Evolutionary conservation across 2,329 filamentous ascomycete genomes (phyloP).

Genomic region (Xylaria sp.): DNA sequence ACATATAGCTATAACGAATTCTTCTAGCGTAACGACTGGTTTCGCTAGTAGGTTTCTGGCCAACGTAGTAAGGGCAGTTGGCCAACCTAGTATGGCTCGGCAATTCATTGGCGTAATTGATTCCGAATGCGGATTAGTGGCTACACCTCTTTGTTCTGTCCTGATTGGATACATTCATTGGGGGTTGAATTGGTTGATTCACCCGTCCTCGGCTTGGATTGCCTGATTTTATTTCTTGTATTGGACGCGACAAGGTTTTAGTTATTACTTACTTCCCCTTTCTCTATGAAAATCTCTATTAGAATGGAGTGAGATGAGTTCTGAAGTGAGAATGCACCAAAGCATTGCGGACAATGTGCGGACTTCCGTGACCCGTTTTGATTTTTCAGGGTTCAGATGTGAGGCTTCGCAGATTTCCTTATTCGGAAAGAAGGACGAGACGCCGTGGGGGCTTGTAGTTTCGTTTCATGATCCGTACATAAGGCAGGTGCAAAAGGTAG

Average conservation of each 20-base stretch:
- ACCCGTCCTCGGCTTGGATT: not conserved
- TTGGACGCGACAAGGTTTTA: not conserved
- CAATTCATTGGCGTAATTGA: not conserved
- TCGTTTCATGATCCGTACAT: not conserved
- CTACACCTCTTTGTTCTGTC: not conserved
- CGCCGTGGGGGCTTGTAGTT: not conserved
- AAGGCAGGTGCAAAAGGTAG: not conserved
- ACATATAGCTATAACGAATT: constrained; percentile 8
- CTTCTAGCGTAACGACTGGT: constrained; percentile 3
- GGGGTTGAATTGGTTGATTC: not conserved
- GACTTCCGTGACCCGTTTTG: not conserved
- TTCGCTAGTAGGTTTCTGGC: not conserved
- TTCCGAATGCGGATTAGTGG: not conserved
- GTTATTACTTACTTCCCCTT: no score
- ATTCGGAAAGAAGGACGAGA: constrained; percentile 6
- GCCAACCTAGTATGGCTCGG: no score
- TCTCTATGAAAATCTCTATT: no score
- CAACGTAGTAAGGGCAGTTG: no score
- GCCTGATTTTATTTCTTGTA: not conserved
- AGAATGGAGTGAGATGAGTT: no score
- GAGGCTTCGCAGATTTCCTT: constrained; percentile 5
- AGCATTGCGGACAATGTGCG: not conserved
- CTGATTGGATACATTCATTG: not conserved
- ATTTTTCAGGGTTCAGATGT: not conserved
- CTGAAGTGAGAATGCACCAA: no score